Evolutionary conservation across 805 yeast genomes (phyloP).

Genomic region (Metschnikowia drakensbergensis): DNA sequence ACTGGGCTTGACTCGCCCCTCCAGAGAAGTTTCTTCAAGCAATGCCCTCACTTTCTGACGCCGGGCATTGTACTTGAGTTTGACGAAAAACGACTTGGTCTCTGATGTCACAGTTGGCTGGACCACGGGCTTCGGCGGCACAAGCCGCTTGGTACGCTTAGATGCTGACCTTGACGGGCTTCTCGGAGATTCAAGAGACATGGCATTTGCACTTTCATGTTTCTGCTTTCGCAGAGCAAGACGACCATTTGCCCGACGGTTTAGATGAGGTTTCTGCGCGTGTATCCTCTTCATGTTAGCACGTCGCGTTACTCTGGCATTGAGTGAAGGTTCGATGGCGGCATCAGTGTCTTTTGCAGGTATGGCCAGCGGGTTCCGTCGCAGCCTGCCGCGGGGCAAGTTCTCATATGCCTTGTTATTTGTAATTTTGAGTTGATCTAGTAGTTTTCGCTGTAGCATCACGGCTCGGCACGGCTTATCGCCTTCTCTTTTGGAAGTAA

Average conservation of each 20-base stretch:
- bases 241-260: neutral
- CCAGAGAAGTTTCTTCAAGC: neutral
- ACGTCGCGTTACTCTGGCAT: neutral
- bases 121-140: neutral
- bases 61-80: neutral
- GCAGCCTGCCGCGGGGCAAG: constrained; percentile 14
- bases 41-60: neutral
- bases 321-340: neutral
- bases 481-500: neutral
- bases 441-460: constrained; percentile 12
- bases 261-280: neutral
- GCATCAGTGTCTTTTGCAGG: neutral
- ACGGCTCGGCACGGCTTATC: neutral
- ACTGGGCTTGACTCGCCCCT: neutral
- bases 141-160: neutral
- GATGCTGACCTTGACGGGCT: neutral
- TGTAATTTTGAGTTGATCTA: constrained; percentile 18
- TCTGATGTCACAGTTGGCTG: neutral
- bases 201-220: neutral
- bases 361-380: constrained; percentile 5
- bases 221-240: neutral
- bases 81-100: neutral
- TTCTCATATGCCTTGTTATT: constrained; percentile 18
- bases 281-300: neutral
- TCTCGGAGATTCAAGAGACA: neutral